Conservation (phyloP, 2,329 filamentous ascomycete species). For the Rutstroemia sp. region DNA sequence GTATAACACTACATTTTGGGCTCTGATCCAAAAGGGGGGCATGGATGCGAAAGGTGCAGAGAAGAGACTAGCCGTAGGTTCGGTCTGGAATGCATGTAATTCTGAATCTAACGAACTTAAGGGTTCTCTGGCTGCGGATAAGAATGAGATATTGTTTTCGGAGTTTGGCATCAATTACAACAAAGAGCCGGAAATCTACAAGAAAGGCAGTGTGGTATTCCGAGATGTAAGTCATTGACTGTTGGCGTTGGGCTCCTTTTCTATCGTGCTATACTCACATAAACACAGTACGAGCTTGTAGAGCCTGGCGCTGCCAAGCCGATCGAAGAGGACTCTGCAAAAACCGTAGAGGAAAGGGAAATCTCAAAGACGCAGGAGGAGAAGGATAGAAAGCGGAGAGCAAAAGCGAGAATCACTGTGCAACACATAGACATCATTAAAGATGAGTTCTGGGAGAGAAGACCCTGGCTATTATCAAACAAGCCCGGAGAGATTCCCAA, state of each 20-base stretch:
- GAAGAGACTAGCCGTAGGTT: conserved; percentile 62
- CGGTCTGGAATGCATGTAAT: neutral
- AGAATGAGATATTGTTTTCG: conserved; percentile 92
- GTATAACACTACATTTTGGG: conserved; percentile 97
- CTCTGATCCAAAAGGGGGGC: conserved; percentile 70
- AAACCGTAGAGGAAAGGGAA: conserved; percentile 42
- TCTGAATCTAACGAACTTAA: conserved; percentile 31
- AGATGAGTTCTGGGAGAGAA: conserved; percentile 83
- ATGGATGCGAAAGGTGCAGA: conserved; percentile 75
- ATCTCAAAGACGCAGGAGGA: conserved; percentile 76
- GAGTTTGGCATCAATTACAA: conserved; percentile 95
- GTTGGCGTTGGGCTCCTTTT: too few relatives aligned
- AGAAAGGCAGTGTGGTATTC: conserved; percentile 87
- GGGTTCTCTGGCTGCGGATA: conserved; percentile 80
- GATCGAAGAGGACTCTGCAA: conserved; percentile 38
- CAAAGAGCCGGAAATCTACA: conserved; percentile 86
- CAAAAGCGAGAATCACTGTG: conserved; percentile 73
- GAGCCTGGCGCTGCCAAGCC: conserved; percentile 41
- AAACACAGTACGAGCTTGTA: conserved; percentile 58
- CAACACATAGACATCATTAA: conserved; percentile 92
- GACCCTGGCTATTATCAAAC: conserved; percentile 77
- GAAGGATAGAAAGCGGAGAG: conserved; percentile 71
- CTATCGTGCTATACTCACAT: neutral
- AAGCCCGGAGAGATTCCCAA: conserved; percentile 65
- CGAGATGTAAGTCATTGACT: conserved; percentile 44